phyloP scores from a whole-genome alignment of 2,329 filamentous ascomycete genomes.

The Penicillium sp. region DNA sequence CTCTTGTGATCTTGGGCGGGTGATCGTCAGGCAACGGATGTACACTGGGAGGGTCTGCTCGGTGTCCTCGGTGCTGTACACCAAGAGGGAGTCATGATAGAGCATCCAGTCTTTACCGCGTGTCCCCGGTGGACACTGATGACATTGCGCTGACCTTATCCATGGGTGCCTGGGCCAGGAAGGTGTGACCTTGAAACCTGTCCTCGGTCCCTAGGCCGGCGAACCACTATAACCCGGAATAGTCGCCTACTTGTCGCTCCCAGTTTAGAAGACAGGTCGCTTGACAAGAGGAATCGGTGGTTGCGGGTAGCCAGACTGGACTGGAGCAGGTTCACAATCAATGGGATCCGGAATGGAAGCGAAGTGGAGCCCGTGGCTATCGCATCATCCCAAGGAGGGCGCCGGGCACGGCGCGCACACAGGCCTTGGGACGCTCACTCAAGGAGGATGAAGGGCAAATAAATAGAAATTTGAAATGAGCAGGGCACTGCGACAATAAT shows the following conservation, averaged over 20 bases:
- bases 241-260: not conserved
- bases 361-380: slow-evolving; percentile 25
- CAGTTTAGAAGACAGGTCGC: not conserved
- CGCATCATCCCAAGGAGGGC: slow-evolving; percentile 16
- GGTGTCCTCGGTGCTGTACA: too few relatives aligned
- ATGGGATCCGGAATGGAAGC: slow-evolving; percentile 14
- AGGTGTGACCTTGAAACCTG: slow-evolving; percentile 13
- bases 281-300: not conserved
- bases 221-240: not conserved
- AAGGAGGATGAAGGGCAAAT: not conserved
- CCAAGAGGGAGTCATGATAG: not conserved
- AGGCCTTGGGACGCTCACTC: not conserved
- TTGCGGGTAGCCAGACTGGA: not conserved
- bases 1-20: slow-evolving; percentile 14
- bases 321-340: slow-evolving; percentile 1
- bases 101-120: not conserved
- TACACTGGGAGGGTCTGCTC: not conserved
- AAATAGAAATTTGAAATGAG: slow-evolving; percentile 2
- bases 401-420: slow-evolving; percentile 1
- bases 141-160: slow-evolving; percentile 6
- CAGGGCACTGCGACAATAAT: not conserved
- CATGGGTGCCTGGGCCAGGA: slow-evolving; percentile 10
- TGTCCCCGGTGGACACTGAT: not conserved
- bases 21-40: slow-evolving; percentile 25
- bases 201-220: slow-evolving; percentile 9